Evolutionary conservation across 2,329 filamentous ascomycete species (phyloP), one percentile per base, ranked within the genome.

Genomic region (Trichoderma koningiopsis): DNA sequence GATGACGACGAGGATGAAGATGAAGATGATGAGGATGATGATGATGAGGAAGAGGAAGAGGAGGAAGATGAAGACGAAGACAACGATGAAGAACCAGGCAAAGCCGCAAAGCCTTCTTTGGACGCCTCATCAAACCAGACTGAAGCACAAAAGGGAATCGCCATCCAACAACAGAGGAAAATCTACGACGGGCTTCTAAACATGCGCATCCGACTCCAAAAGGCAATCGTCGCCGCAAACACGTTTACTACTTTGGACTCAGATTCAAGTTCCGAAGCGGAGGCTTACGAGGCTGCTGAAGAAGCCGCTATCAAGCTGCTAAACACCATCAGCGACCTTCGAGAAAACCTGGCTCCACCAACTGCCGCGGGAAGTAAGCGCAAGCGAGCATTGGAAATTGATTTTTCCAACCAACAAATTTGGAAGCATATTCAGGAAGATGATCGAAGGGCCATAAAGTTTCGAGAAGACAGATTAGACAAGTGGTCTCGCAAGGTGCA

Each of bases 131-230:
- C 79, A 57, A 79, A 73, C 58, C 73, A 74, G 57, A 70, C 74
- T 29, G 96, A 98, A 77, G 89, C 91, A 5, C 88, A 90, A 53
- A 98, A 98, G 80, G 96, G 96, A 14, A 82, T 87, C 67, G 95
- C 95, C 0, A 92, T 99, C 47, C 95, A 94, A 75, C 85, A 89
- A 69, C 96, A 99, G 81, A 89, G 94, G 63, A 91, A 90, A 71
- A 89, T 91, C 0, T 99, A 97, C 76, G 95, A 98, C 74, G 88
- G 92, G 0, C 87, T 98, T 0, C 86, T 99, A 37, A 97, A 97
- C 80, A 87, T 94, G 16, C 90, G 96, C 24, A 97, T 99, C 76
- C 92, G 95, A 71, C 82, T 99, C 22, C 96, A 99, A 79, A 98
- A 97, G 79, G 93, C 92, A 1, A 82, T 99, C 16, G 87, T 96